Base-by-base conservation (phyloP, 345 rosid species). In the Brassica rapa region DNA sequence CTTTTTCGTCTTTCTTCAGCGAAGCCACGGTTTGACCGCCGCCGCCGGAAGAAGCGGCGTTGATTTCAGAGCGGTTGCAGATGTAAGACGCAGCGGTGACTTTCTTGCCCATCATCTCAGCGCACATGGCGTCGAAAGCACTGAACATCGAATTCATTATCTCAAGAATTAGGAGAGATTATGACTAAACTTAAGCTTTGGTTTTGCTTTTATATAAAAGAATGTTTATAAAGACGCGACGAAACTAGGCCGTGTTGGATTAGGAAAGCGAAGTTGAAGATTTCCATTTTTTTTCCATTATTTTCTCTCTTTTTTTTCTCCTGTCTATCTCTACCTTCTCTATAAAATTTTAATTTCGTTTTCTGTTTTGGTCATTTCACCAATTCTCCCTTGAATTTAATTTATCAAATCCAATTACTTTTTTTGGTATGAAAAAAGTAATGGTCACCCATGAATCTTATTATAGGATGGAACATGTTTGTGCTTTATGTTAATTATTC, bases 91-190 rank as follows among this genome's bases (percentile, higher is more conserved):
- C 71, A 11, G 90, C 49, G 21, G 74, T 68, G 68, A 82, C 32
- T 29, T 77, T 70, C 14, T 83, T 84, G 23, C 93, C 85, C 85
- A 89, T 72, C 23, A 86, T 78, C 81, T 92, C 97, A 1, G 88
- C 90, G 24, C 85, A 82, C 80, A 89, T 27, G 6, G 85, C 88
- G 59, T 90, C 96, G 29, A 90, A 92, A 43, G 86, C 81, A 75
- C 93, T 89, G 80, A 92, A 92, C 81, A 90, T 87, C 7, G 96
- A 92, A 79, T 92, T 90, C 93, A 92, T 90, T 77, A 33, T 74
- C 4, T 5, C 41, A 21, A 46, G 41, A 69, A 14, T 69, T 49
- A 11, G 14, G 68, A 33, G 51, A 33, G 14, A 65, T 19, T 33
- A 1, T 16, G 59, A 15, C 5, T 24, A 14, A 35, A 15, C 12